phyloP scores from a whole-genome alignment of 2,329 filamentous ascomycete species.

The Whalleya microplaca region DNA sequence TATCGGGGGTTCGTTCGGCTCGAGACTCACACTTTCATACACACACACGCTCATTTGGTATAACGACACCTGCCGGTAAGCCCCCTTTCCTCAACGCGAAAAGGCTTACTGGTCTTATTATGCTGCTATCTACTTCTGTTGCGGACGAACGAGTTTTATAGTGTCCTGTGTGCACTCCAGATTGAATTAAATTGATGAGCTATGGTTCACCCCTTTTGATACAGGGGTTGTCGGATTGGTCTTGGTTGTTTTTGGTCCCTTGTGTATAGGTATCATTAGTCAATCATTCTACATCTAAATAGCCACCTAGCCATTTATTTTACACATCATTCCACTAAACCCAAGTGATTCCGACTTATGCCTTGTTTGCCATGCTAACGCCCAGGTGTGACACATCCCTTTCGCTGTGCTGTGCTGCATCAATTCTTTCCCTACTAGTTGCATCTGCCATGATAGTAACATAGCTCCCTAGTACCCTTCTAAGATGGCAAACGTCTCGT shows the following conservation, averaged over 20 bases:
- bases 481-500: constrained; percentile 87
- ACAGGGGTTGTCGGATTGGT: background rate
- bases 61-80: constrained; percentile 1
- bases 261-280: constrained; percentile 27
- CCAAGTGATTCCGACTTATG: constrained; percentile 10
- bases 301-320: constrained; percentile 26
- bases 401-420: background rate
- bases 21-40: constrained; percentile 11
- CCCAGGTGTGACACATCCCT: constrained; percentile 4
- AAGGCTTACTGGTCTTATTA: background rate
- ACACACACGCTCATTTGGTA: constrained; percentile 5
- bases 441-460: background rate
- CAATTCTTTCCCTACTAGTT: background rate
- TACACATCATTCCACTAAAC: constrained; percentile 7
- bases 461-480: constrained; percentile 51
- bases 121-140: constrained; percentile 1
- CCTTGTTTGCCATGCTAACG: constrained; percentile 15
- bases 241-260: constrained; percentile 9
- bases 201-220: constrained; percentile 11
- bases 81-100: constrained; percentile 1
- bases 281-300: constrained; percentile 23
- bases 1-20: background rate
- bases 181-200: constrained; percentile 1
- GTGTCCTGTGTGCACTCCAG: background rate
- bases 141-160: constrained; percentile 7